phyloP scores from a whole-genome alignment of 768 basidiomycete genomes.

The Collybia sordida region DNA sequence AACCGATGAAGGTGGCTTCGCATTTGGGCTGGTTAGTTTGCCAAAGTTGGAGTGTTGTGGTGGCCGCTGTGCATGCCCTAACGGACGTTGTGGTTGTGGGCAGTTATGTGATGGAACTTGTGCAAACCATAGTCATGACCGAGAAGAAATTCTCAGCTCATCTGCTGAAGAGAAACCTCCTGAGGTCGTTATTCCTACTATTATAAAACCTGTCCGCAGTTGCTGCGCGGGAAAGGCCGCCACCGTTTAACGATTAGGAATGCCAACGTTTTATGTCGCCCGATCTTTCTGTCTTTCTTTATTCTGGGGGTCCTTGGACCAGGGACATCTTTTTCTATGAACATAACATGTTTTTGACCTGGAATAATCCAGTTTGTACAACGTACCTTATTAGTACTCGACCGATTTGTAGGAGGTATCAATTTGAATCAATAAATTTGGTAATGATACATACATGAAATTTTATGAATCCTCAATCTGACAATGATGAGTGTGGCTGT shows the following conservation, averaged over 20 bases:
- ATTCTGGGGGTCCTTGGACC: neutral
- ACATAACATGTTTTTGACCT: neutral
- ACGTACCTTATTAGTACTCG: neutral
- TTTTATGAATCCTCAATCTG: too few species aligned
- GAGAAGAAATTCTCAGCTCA: neutral
- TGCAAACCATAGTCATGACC: conserved; percentile 25
- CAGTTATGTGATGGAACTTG: conserved; percentile 56
- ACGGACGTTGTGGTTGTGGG: conserved; percentile 55
- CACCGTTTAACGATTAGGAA: neutral
- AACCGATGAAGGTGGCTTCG: conserved; percentile 36
- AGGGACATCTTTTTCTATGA: neutral
- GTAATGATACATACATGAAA: too few species aligned
- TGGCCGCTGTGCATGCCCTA: conserved; percentile 58
- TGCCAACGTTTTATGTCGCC: neutral
- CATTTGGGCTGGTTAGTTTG: conserved; percentile 51
- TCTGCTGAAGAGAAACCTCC: neutral
- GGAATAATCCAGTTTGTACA: too few species aligned
- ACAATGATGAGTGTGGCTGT: too few species aligned
- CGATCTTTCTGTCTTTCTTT: conserved; percentile 1
- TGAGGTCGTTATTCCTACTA: too few species aligned
- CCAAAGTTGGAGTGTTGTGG: conserved; percentile 72
- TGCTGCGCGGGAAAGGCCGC: conserved; percentile 27
- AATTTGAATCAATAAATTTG: too few species aligned
- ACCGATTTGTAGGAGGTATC: too few species aligned
- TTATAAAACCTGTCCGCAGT: conserved; percentile 12